A percentile compares a stretch with the other conserved stretches of the same genome.
Conservation (phyloP, 495 filamentous ascomycete species). For the Aspergillus ellipticus region DNA sequence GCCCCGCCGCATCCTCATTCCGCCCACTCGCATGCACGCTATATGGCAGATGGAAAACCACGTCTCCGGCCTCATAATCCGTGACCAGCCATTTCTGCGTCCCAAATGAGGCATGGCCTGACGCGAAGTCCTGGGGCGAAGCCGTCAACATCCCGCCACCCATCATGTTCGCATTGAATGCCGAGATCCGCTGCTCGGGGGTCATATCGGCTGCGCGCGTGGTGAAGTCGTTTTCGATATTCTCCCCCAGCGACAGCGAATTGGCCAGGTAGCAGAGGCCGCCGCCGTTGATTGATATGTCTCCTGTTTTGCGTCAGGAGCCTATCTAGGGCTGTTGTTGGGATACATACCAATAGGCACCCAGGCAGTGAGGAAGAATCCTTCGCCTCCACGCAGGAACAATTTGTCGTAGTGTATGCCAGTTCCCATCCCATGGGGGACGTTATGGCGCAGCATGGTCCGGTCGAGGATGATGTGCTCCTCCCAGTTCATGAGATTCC, state of each 20-base stretch:
- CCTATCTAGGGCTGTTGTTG: too few species aligned
- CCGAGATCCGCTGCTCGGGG: conserved; percentile 17
- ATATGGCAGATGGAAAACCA: conserved; percentile 52
- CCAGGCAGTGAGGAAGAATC: conserved; percentile 53
- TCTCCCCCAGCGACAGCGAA: conserved; percentile 12
- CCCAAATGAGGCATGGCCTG: conserved; percentile 10
- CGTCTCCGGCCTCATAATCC: conserved; percentile 50
- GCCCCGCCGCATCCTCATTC: conserved; percentile 45
- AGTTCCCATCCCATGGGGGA: conserved; percentile 48
- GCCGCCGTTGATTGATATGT: conserved; percentile 45
- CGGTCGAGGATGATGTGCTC: conserved; percentile 38
- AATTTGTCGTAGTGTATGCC: conserved; percentile 57
- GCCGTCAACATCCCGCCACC: conserved; percentile 15
- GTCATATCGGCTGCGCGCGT: conserved; percentile 12
- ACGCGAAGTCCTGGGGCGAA: conserved; percentile 18
- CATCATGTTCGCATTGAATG: conserved; percentile 23
- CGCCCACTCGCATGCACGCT: conserved; percentile 45
- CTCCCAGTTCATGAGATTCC: conserved; percentile 45
- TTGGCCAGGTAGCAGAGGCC: conserved; percentile 53
- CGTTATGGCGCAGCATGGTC: conserved; percentile 51
- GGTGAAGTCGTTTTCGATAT: conserved; percentile 20
- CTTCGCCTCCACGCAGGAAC: conserved; percentile 50
- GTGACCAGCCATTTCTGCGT: conserved; percentile 41
- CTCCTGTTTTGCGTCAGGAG: conserved; percentile 21
- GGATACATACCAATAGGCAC: conserved; percentile 43